Conservation (phyloP, 2,329 filamentous ascomycete species). For the Penicillium sp. region DNA sequence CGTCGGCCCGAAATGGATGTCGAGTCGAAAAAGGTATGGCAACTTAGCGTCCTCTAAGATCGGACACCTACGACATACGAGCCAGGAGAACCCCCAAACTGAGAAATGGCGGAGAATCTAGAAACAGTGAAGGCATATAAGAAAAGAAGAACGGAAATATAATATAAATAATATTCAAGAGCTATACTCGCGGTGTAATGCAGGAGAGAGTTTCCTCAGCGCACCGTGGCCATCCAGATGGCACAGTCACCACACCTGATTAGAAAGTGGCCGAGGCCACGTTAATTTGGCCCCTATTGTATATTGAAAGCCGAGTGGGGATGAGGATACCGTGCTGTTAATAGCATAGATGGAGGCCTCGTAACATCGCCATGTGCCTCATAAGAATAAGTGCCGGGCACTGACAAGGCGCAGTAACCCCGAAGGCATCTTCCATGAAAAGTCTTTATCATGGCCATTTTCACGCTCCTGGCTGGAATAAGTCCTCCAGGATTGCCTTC, state of each 20-base stretch:
- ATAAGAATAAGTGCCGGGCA: slow-evolving; percentile 1
- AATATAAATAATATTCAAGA: background rate
- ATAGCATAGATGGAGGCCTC: slow-evolving; percentile 7
- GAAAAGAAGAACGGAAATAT: background rate
- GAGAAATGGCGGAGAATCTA: background rate
- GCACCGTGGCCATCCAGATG: background rate
- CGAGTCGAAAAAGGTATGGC: slow-evolving; percentile 10
- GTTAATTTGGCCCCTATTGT: slow-evolving; percentile 1
- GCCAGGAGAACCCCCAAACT: background rate
- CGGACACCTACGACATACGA: slow-evolving; percentile 13
- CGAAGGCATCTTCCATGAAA: background rate
- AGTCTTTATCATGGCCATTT: background rate
- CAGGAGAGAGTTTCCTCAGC: background rate
- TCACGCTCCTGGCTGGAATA: slow-evolving; percentile 9
- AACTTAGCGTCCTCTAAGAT: slow-evolving; percentile 15
- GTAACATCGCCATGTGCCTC: background rate
- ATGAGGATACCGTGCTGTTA: slow-evolving; percentile 4
- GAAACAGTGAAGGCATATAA: background rate
- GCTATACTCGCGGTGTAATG: background rate
- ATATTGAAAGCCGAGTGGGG: background rate
- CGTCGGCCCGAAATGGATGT: slow-evolving; percentile 3
- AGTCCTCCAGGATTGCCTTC: slow-evolving; percentile 11
- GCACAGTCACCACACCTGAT: background rate
- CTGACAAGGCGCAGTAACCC: background rate
- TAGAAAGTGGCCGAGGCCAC: slow-evolving; percentile 1